Base-by-base conservation (phyloP, 352 stramenopile genomes). In the Phytophthora macrochlamydospora region DNA sequence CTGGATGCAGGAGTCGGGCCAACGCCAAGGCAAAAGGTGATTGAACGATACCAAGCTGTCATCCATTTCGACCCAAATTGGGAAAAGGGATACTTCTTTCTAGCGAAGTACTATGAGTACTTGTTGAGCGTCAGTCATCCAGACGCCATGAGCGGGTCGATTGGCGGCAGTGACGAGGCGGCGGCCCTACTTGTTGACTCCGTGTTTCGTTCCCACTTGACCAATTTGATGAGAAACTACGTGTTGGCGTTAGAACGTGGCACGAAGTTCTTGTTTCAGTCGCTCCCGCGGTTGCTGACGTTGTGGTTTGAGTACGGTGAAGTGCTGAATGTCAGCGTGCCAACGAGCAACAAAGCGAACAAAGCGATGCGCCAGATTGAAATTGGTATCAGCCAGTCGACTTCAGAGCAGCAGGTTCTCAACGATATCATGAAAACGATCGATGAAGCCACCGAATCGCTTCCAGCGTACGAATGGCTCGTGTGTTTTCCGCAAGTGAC, bases 401-500 rank as follows among this genome's bases (percentile, higher is more conserved):
- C 63, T 33, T 67, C 65, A 32, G 80, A 91, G 52, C 69, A 91
- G 42, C 68, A 81, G 12, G 77, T 96, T 50, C 71, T 95, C 11
- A 59, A 73, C 14, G 84, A 92, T 33, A 93, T 96, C 44, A 78
- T 73, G 6, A 46, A 75, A 6, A 65, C 93, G 37, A 78, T 96
- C 31, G 70, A 89, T 35, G 73, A 89, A 61, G 87, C 87, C 0
- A 67, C 69, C 0, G 55, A 83, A 2, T 79, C 56, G 11, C 67
- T 96, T 14, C 84, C 89, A 7, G 78, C 89, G 4, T 97, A 98
- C 70, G 88, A 98, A 45, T 99, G 98, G 91, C 97, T 99, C 32
- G 97, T 97, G 37, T 98, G 95, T 46, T 93, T 99, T 59, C 97
- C 98, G 31, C 98, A 99, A 84, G 91, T 99, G 5, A 95, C 98